Evolutionary conservation across 23 red algal species (phyloP), one percentile per base, ranked within the genome.

Genomic region (Gracilaria vermiculophylla): DNA sequence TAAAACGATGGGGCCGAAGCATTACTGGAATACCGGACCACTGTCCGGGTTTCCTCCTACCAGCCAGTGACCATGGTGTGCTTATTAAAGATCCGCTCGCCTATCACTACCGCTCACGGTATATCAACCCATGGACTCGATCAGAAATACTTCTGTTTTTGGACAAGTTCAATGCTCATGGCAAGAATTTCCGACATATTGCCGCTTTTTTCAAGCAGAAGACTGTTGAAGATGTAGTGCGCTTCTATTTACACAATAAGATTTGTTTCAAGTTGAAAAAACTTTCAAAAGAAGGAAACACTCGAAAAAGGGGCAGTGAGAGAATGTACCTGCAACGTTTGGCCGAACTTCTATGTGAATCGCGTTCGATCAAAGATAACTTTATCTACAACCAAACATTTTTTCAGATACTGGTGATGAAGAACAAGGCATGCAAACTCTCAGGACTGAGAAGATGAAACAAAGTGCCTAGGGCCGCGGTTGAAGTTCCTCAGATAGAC

Each of bases 181-280:
- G 84, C 3, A 98, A 98, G 81, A 87, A 98, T 62, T 98, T 98
- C 80, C 81, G 86, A 19, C 61, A 60, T 40, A 98, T 98, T 43
- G 85, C 96, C 0, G 76, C 83, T 19, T 98, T 94, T 62, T 82
- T 98, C 43, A 84, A 94, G 17, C 81, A 94, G 69, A 98, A 98
- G 80, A 81, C 81, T 16, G 80, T 80, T 19, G 96, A 94, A 60
- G 96, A 98, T 69, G 77, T 90, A 49, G 96, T 98, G 11, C 85
- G 86, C 14, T 98, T 94, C 82, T 98, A 98, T 44, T 98, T 91
- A 53, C 86, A 98, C 32, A 98, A 98, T 81, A 98, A 98, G 62
- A 71, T 92, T 42, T 82, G 87, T 33, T 60, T 98, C 24, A 76
- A 83, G 20, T 82, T 98, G 86, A 91, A 94, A 82, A 73, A 91